Evolutionary conservation across 768 basidiomycete species (phyloP).

Genomic region (Xerocomellus chrysenteron): DNA sequence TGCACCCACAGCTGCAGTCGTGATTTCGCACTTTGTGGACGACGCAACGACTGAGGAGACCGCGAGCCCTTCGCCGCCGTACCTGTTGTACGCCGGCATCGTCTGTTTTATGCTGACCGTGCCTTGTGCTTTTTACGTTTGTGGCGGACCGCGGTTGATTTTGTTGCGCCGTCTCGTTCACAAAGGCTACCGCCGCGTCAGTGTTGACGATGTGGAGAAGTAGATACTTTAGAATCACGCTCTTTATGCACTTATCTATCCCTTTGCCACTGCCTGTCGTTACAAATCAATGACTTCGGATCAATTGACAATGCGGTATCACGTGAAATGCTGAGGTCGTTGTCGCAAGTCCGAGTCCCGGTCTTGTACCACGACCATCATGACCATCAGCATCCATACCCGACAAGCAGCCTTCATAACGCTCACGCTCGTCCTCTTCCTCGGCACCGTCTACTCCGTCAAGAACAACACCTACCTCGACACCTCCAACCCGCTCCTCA

Average conservation of each 20-base stretch:
- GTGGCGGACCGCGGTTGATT: slow-evolving; percentile 40
- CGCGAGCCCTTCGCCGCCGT: slow-evolving; percentile 2
- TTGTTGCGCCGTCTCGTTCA: slow-evolving; percentile 43
- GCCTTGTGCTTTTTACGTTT: slow-evolving; percentile 43
- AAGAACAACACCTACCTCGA: slow-evolving; percentile 71
- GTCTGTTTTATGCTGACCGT: slow-evolving; percentile 44
- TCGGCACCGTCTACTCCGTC: slow-evolving; percentile 69
- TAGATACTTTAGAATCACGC: slow-evolving; percentile 18
- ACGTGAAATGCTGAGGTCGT: not conserved
- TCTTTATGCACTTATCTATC: not conserved
- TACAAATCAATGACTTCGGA: too few relatives aligned
- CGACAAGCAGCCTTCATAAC: slow-evolving; percentile 38
- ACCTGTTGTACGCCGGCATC: slow-evolving; percentile 21
- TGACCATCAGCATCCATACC: slow-evolving; percentile 20
- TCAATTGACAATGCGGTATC: not conserved
- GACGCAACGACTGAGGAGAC: slow-evolving; percentile 4
- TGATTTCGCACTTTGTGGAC: not conserved
- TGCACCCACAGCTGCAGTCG: not conserved
- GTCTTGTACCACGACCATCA: not conserved
- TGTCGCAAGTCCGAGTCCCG: too few relatives aligned
- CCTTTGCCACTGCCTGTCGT: too few relatives aligned
- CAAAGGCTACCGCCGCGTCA: slow-evolving; percentile 46
- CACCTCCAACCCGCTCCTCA: slow-evolving; percentile 75
- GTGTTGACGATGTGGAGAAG: slow-evolving; percentile 50
- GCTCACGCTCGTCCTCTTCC: slow-evolving; percentile 47